A percentile compares a stretch with the other conserved stretches of the same genome.
phyloP scores from a whole-genome alignment of 2,329 filamentous ascomycete species.

The Hypoxylon sp. region DNA sequence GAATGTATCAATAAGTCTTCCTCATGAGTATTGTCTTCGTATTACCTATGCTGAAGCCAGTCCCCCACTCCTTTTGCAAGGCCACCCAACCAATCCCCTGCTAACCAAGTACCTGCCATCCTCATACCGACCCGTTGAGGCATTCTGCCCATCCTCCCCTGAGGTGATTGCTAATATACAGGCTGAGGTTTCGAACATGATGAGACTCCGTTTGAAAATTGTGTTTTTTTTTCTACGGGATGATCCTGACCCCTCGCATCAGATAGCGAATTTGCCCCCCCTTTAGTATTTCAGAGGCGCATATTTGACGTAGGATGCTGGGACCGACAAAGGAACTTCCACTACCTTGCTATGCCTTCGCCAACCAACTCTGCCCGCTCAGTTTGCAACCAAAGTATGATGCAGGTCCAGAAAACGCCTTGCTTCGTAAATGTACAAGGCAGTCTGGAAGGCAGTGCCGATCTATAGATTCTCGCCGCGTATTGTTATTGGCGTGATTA shows the following conservation, averaged over 20 bases:
- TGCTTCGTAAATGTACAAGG: conserved; percentile 37
- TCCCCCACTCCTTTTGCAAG: too few relatives aligned
- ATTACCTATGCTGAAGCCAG: too few relatives aligned
- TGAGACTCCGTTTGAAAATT: conserved; percentile 4
- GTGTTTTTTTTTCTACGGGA: conserved; percentile 1
- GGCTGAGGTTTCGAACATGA: conserved; percentile 15
- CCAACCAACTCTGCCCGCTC: conserved; percentile 14
- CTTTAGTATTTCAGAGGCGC: conserved; percentile 50
- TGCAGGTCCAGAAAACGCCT: conserved; percentile 32
- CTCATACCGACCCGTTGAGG: too few relatives aligned
- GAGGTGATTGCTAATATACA: conserved; percentile 31
- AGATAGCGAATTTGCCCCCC: conserved; percentile 6
- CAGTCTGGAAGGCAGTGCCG: conserved; percentile 25
- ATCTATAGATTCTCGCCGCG: conserved; percentile 42
- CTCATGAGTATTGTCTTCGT: too few relatives aligned
- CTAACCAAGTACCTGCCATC: too few relatives aligned
- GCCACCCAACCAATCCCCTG: too few relatives aligned
- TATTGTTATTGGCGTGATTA: conserved; percentile 4
- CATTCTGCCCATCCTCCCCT: conserved; percentile 7
- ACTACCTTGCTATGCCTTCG: conserved; percentile 57
- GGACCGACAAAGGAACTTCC: conserved; percentile 60
- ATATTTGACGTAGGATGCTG: conserved; percentile 45
- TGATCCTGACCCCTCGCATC: neutral
- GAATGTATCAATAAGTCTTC: too few relatives aligned
- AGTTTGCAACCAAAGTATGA: conserved; percentile 20